A percentile compares a stretch with the other conserved stretches of the same genome.
phyloP scores from a whole-genome alignment of 2,329 filamentous ascomycete species.

The Sporothrix humicola region DNA sequence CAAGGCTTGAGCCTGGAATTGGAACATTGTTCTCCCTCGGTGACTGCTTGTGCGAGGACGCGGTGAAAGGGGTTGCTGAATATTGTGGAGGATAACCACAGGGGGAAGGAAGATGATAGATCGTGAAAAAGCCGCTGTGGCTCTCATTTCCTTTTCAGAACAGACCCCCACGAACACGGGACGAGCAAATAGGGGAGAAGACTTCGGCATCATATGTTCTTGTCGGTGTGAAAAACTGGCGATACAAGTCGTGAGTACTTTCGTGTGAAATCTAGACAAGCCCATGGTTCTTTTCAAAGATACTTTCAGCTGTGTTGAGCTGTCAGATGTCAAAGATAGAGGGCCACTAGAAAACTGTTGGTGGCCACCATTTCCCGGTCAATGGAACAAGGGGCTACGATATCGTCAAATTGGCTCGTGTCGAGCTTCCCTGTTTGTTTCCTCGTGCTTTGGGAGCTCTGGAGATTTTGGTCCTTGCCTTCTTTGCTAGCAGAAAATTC shows the following conservation, averaged over 20 bases:
- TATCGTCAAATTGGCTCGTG: background rate
- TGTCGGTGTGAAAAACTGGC: background rate
- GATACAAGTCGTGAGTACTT: background rate
- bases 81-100: background rate
- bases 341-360: background rate
- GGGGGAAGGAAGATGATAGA: background rate
- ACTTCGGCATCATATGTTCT: background rate
- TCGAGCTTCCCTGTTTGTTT: constrained; percentile 1
- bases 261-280: background rate
- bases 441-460: background rate
- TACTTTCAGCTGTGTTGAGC: background rate
- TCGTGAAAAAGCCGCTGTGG: background rate
- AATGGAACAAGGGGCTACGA: background rate
- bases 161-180: background rate
- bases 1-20: no score
- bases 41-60: constrained; percentile 14
- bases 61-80: background rate
- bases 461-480: background rate
- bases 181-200: background rate
- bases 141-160: background rate
- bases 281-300: background rate
- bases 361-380: background rate
- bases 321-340: background rate
- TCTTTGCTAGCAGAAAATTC: background rate
- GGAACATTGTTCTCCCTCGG: constrained; percentile 25